Evolutionary conservation across 768 basidiomycete genomes (phyloP), one percentile per base, ranked within the genome.

Genomic region (Trametes punicea): DNA sequence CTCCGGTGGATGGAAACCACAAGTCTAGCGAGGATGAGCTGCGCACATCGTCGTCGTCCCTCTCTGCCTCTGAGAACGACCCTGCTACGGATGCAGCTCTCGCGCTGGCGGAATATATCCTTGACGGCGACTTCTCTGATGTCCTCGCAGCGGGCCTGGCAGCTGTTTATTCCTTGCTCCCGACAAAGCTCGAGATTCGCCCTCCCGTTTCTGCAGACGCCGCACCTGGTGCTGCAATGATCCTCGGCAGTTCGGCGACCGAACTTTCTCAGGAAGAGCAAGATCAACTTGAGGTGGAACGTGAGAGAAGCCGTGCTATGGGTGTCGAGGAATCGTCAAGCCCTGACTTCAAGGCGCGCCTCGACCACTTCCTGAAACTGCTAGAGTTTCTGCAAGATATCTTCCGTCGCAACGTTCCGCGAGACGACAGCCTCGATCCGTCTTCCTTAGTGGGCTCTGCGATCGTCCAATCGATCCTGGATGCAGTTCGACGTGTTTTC

Each of bases 81-180:
- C 87, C 93, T 3, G 81, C 92, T 38, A 82, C 82, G 27, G 93
- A 94, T 66, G 91, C 93, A 1, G 88, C 89, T 1, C 76, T 95
- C 39, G 89, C 91, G 7, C 75, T 98, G 34, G 92, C 92, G 18
- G 93, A 95, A 67, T 97, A 93, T 67, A 90, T 98, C 48, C 80
- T 97, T 16, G 92, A 96, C 65, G 92, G 94, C n/a, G 96, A 98
- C 71, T 96, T 97, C 69, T 92, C 93, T n/a, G 94, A 98, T 61
- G 96, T 98, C 10, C 81, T 98, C 42, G 93, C 87, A 16, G 96
- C 96, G 3, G 93, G 94, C 15, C 70, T 98, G 10, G 88, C 93
- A 3, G 96, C 96, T 0, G 89, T 96, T 1, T 98, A 96, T 67
- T 97, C 93, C 2, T 72, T 93, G 2, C 76, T 98, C 10, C 96